Conservation (phyloP, 306 rosid species). For the Vigna trinervia region DNA sequence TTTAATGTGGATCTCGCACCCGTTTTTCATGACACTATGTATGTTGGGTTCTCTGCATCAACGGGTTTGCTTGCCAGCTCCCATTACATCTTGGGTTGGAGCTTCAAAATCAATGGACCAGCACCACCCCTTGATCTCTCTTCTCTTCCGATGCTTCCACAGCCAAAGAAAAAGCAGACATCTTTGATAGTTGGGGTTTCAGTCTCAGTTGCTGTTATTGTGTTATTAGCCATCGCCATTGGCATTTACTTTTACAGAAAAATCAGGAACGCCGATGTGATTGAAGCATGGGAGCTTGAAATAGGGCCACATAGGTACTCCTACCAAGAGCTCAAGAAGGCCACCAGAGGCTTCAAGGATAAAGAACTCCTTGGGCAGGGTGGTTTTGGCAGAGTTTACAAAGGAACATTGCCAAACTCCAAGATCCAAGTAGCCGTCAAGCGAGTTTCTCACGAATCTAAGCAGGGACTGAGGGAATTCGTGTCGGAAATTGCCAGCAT, state of each 20-base stretch:
- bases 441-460: conserved; percentile 78
- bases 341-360: conserved; percentile 69
- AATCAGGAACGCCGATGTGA: conserved; percentile 67
- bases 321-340: conserved; percentile 78
- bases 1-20: conserved; percentile 63
- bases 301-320: conserved; percentile 90
- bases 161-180: conserved; percentile 62
- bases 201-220: conserved; percentile 40
- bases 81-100: conserved; percentile 89
- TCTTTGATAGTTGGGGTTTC: conserved; percentile 54
- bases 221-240: conserved; percentile 35
- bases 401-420: conserved; percentile 69
- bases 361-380: conserved; percentile 78
- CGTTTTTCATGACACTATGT: conserved; percentile 64
- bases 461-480: conserved; percentile 80
- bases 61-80: conserved; percentile 93
- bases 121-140: conserved; percentile 63
- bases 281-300: conserved; percentile 83
- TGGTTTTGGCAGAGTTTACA: conserved; percentile 82
- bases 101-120: conserved; percentile 72
- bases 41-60: conserved; percentile 87
- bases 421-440: conserved; percentile 73
- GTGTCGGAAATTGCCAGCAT: conserved; percentile 85
- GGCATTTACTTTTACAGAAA: conserved; percentile 57
- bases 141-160: conserved; percentile 68